Evolutionary conservation across 768 basidiomycete species (phyloP), one percentile per base, ranked within the genome.

Genomic region (Agrocybe praecox): DNA sequence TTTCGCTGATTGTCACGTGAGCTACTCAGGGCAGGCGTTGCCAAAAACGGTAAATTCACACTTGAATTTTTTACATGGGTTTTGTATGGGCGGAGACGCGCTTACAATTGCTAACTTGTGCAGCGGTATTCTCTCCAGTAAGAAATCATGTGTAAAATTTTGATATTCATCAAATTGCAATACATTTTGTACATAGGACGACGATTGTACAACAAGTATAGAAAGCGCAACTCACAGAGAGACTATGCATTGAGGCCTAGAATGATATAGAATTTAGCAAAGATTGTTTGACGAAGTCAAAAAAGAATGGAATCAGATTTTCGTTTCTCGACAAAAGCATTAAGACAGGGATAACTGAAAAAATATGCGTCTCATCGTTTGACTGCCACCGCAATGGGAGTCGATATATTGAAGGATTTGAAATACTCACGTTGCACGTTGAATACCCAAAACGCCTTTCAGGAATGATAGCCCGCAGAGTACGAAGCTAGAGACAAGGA

Each of bases 271-370:
- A 21, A 45, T 60, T n/a, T 48, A 60, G 55, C 46, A 42, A 18
- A 24, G 14, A 42, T 33, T 42, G 14, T 15, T 18, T 18, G 9
- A 46, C 40, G 1, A 21, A 2, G 11, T 34, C 10, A 15, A 34
- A 8, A 19, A 33, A 17, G 14, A 21, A 43, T 44, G 55, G 58
- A 56, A 65, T 77, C 76, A 70, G 70, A 67, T 70, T 71, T 69
- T 69, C 67, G 67, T 63, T 57, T 70, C 64, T 71, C 70, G 70
- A 71, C 70, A 71, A 43, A 57, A 58, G 26, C 18, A 56, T 63
- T 71, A 69, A 71, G 70, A 71, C 70, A 71, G 70, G 70, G 70
- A 71, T 71, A 71, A 71, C 70, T 70, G 69, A 70, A 71, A 69
- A 69, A 51, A 50, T 67, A 65, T 53, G 32, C 60, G 63, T 67